Conservation (phyloP, 2,329 filamentous ascomycete species). For the Clonostachys solani region DNA sequence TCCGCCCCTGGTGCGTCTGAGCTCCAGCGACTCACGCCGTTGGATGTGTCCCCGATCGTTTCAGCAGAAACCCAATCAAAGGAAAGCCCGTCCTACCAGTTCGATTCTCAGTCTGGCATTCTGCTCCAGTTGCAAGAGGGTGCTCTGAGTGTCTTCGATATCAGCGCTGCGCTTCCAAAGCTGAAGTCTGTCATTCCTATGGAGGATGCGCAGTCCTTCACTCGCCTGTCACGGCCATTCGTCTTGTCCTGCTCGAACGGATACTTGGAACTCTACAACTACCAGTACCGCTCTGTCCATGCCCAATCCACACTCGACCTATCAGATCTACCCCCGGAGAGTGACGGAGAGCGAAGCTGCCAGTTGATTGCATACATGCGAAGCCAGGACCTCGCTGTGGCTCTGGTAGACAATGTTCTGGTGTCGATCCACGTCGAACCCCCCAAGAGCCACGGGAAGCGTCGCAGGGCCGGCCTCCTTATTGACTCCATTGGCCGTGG, state of each 20-base stretch:
- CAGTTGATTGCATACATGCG: slow-evolving; percentile 58
- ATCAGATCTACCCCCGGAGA: slow-evolving; percentile 30
- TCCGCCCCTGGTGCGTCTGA: slow-evolving; percentile 13
- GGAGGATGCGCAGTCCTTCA: slow-evolving; percentile 53
- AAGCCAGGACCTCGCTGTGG: slow-evolving; percentile 62
- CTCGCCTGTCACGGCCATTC: slow-evolving; percentile 63
- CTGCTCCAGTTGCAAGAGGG: slow-evolving; percentile 55
- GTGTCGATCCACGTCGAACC: slow-evolving; percentile 67
- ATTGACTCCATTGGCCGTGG: slow-evolving; percentile 73
- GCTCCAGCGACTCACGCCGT: slow-evolving; percentile 27
- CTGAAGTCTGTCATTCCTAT: slow-evolving; percentile 49
- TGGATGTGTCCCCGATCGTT: slow-evolving; percentile 29
- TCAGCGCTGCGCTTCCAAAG: slow-evolving; percentile 59
- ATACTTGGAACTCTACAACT: slow-evolving; percentile 62
- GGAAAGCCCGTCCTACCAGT: slow-evolving; percentile 34
- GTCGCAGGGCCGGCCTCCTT: slow-evolving; percentile 58
- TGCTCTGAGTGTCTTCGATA: slow-evolving; percentile 56
- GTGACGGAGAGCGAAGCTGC: slow-evolving; percentile 26
- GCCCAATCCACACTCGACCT: slow-evolving; percentile 40
- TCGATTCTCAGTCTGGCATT: slow-evolving; percentile 60
- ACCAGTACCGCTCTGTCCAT: slow-evolving; percentile 61
- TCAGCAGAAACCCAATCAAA: slow-evolving; percentile 5
- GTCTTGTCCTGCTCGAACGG: slow-evolving; percentile 56
- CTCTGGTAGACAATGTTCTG: slow-evolving; percentile 57
- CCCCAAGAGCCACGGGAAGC: slow-evolving; percentile 49